Conservation (phyloP, 805 yeast genomes). For the Zygosaccharomyces siamensis region DNA sequence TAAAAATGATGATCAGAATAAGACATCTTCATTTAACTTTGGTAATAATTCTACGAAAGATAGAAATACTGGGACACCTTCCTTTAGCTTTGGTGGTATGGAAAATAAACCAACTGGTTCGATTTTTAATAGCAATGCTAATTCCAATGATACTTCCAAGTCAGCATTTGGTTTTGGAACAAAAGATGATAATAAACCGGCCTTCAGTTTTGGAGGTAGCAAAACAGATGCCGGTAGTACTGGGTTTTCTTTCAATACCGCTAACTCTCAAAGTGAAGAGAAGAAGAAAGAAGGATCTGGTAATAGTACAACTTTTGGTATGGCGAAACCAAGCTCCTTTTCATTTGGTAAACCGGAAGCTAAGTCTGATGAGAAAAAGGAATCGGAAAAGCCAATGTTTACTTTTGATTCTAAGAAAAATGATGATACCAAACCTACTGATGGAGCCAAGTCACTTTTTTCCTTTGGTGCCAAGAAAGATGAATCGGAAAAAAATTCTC, state of each 20-base stretch:
- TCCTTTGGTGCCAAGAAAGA: slow-evolving; percentile 19
- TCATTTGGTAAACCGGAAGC: slow-evolving; percentile 10
- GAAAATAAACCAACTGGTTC: slow-evolving; percentile 6
- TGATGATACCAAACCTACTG: slow-evolving; percentile 6
- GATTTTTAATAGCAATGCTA: slow-evolving; percentile 16
- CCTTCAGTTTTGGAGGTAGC: slow-evolving; percentile 13
- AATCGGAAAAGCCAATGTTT: slow-evolving; percentile 12
- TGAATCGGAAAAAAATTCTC: slow-evolving; percentile 15
- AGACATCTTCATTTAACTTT: slow-evolving; percentile 1
- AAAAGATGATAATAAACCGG: slow-evolving; percentile 9
- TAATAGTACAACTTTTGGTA: slow-evolving; percentile 19
- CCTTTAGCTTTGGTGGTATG: slow-evolving; percentile 4
- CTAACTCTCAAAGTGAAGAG: slow-evolving; percentile 15
- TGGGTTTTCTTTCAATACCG: slow-evolving; percentile 19
- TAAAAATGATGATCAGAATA: not conserved
- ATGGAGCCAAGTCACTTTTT: slow-evolving; percentile 16
- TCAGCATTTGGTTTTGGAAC: slow-evolving; percentile 3
- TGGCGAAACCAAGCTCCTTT: slow-evolving; percentile 10
- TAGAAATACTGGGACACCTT: not conserved
- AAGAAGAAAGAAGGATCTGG: slow-evolving; percentile 10
- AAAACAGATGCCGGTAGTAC: slow-evolving; percentile 6
- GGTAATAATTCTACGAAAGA: not conserved
- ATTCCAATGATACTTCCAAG: slow-evolving; percentile 2
- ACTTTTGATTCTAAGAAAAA: slow-evolving; percentile 15
- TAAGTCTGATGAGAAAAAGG: slow-evolving; percentile 6